Percentiles rank a stretch among this genome's conserved stretches.
Evolutionary conservation across 2,329 filamentous ascomycete species (phyloP).

Genomic region (Zymoseptoria brevis): DNA sequence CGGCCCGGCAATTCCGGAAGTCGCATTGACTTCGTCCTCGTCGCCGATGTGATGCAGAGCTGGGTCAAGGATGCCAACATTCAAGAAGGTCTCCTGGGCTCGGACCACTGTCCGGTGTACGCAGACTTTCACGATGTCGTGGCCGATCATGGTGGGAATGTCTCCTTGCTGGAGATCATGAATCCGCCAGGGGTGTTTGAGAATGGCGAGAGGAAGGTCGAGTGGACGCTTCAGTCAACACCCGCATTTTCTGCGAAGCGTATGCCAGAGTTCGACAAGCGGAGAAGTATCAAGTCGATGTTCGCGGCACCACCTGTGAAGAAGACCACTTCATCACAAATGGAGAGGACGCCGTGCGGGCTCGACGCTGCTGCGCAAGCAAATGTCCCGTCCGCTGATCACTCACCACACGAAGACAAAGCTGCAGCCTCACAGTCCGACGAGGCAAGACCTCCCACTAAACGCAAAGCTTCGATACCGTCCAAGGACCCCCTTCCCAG

Average conservation of each 20-base stretch:
- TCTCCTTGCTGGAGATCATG: conserved; percentile 60
- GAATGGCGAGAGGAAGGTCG: conserved; percentile 55
- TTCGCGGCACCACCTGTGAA: conserved; percentile 50
- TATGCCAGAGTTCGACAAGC: conserved; percentile 78
- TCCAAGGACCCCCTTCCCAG: conserved; percentile 23
- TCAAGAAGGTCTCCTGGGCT: conserved; percentile 86
- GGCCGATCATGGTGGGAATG: conserved; percentile 35
- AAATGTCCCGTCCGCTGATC: not conserved
- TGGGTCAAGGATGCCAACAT: conserved; percentile 82
- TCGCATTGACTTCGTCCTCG: conserved; percentile 88
- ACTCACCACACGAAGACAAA: not conserved
- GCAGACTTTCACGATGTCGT: conserved; percentile 62
- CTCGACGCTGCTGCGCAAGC: not conserved
- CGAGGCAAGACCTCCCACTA: conserved; percentile 12
- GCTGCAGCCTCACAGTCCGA: not conserved
- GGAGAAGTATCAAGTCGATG: conserved; percentile 88
- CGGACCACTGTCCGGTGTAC: conserved; percentile 93
- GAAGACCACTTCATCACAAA: conserved; percentile 30
- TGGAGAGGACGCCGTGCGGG: not conserved
- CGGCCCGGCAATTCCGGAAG: conserved; percentile 89
- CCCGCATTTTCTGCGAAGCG: conserved; percentile 72
- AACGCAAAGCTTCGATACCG: conserved; percentile 30
- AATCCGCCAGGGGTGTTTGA: conserved; percentile 68
- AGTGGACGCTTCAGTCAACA: conserved; percentile 59
- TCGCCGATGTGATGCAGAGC: conserved; percentile 65